phyloP scores from a whole-genome alignment of 1,284 basidiomycete genomes.

The Ceratobasidium sp. region DNA sequence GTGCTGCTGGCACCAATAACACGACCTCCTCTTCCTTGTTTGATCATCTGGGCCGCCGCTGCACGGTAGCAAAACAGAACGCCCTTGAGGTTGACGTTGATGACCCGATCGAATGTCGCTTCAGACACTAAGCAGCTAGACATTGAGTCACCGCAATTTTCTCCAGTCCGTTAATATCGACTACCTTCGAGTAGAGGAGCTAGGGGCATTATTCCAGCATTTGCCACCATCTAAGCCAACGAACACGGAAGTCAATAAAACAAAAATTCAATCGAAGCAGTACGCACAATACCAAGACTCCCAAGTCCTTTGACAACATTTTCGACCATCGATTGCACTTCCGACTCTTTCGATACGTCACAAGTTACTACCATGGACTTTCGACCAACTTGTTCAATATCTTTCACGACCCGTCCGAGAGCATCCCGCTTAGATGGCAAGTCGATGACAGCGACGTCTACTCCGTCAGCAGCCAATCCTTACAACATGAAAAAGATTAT shows the following conservation, averaged over 20 bases:
- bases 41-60: conserved; percentile 50
- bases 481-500: neutral
- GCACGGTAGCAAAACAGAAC: conserved; percentile 52
- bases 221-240: conserved; percentile 44
- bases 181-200: conserved; percentile 40
- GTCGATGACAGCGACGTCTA: conserved; percentile 53
- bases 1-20: conserved; percentile 48
- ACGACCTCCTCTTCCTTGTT: conserved; percentile 51
- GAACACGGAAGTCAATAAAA: neutral
- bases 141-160: neutral
- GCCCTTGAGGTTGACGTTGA: conserved; percentile 50
- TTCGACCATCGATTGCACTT: conserved; percentile 43
- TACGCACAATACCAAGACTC: conserved; percentile 32
- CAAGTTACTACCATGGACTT: conserved; percentile 22
- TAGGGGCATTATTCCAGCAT: conserved; percentile 42
- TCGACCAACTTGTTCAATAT: conserved; percentile 37
- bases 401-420: conserved; percentile 38
- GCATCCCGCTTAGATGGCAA: conserved; percentile 46
- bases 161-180: neutral
- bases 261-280: neutral
- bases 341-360: conserved; percentile 43
- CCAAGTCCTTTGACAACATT: conserved; percentile 41
- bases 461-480: conserved; percentile 52
- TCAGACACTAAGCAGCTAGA: conserved; percentile 42
- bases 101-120: conserved; percentile 45